A percentile compares a stretch with the other conserved stretches of the same genome.
phyloP scores from a whole-genome alignment of 306 rosid species.

The Sicyos edulis region DNA sequence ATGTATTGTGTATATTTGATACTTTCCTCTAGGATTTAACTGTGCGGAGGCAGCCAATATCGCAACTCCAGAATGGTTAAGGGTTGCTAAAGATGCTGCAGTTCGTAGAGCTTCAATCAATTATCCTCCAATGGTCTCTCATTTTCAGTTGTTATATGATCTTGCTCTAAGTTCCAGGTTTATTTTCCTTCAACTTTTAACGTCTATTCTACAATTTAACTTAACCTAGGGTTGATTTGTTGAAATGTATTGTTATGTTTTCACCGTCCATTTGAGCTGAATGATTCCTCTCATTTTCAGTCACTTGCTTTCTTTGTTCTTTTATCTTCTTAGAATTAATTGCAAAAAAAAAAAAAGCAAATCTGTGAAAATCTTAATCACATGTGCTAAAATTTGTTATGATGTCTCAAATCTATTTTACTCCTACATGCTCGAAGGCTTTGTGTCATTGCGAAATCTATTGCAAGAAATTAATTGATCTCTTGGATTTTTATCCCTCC shows the following conservation, averaged over 20 bases:
- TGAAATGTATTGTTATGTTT: slow-evolving; percentile 22
- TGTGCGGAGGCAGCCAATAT: slow-evolving; percentile 97
- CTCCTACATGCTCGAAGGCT: neutral
- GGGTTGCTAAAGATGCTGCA: slow-evolving; percentile 95
- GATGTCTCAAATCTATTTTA: neutral
- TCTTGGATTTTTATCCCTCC: neutral
- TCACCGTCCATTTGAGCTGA: slow-evolving; percentile 10
- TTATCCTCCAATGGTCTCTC: slow-evolving; percentile 98
- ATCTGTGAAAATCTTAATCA: neutral
- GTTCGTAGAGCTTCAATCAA: slow-evolving; percentile 94
- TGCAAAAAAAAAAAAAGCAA: neutral
- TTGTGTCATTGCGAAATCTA: neutral
- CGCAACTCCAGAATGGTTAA: slow-evolving; percentile 99
- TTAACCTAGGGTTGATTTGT: slow-evolving; percentile 72
- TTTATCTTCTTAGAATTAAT: neutral
- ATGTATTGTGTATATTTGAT: slow-evolving; percentile 15
- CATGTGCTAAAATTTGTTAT: neutral
- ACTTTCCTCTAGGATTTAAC: slow-evolving; percentile 66
- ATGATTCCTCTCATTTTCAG: slow-evolving; percentile 12
- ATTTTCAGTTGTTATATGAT: slow-evolving; percentile 94
- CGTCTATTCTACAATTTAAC: slow-evolving; percentile 31
- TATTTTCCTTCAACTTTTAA: slow-evolving; percentile 25
- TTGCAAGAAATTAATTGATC: neutral
- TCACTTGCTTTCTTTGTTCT: neutral
- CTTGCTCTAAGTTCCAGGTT: slow-evolving; percentile 95